Conservation (phyloP, 2,329 filamentous ascomycete genomes). For the Ophiostoma sp. region DNA sequence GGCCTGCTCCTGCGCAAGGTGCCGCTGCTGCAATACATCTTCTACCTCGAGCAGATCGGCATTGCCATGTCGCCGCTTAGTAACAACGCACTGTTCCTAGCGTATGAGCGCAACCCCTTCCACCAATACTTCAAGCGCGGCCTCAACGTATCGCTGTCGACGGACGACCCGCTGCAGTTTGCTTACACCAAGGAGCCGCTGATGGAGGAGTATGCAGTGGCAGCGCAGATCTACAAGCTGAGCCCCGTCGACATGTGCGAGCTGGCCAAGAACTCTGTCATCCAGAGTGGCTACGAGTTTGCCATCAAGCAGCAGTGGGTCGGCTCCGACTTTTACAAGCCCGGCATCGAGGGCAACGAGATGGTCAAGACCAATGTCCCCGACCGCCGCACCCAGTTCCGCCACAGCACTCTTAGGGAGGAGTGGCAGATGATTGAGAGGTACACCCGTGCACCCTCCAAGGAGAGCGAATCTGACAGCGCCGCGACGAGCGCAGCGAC, state of each 20-base stretch:
- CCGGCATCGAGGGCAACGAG: slow-evolving; percentile 78
- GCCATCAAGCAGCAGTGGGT: slow-evolving; percentile 89
- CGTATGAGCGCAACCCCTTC: slow-evolving; percentile 95
- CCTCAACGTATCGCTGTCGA: slow-evolving; percentile 91
- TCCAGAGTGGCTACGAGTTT: slow-evolving; percentile 89
- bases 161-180: slow-evolving; percentile 94
- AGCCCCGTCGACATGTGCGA: slow-evolving; percentile 98
- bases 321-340: slow-evolving; percentile 68
- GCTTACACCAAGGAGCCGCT: slow-evolving; percentile 97
- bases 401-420: slow-evolving; percentile 77
- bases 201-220: slow-evolving; percentile 97
- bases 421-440: slow-evolving; percentile 66
- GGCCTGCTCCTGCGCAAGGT: slow-evolving; percentile 90
- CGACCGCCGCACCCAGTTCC: slow-evolving; percentile 82
- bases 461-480: background rate
- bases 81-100: slow-evolving; percentile 94
- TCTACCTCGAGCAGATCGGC: slow-evolving; percentile 96
- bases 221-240: slow-evolving; percentile 97
- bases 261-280: slow-evolving; percentile 89
- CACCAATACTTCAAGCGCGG: slow-evolving; percentile 92
- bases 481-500: background rate
- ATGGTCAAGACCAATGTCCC: slow-evolving; percentile 97
- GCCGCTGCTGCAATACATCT: slow-evolving; percentile 89
- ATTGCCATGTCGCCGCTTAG: slow-evolving; percentile 99
- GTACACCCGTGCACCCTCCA: slow-evolving; percentile 3